phyloP scores from a whole-genome alignment of 2,329 filamentous ascomycete genomes.

The Trichoderma gracile region DNA sequence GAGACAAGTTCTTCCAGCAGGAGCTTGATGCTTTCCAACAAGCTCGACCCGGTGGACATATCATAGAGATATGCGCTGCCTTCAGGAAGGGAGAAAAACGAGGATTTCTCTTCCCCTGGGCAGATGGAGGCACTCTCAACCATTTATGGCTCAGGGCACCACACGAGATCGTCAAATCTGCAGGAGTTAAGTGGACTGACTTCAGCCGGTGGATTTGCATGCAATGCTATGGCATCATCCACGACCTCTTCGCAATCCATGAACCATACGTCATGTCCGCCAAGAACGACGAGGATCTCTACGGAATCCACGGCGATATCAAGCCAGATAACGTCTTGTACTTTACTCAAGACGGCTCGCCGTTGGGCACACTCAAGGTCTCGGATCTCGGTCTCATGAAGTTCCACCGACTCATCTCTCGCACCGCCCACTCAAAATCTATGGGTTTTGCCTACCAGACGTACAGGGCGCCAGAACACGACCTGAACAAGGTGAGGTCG shows the following conservation, averaged over 20 bases:
- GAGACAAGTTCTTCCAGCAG: neutral
- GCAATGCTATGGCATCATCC: slow-evolving; percentile 1
- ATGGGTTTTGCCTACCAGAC: slow-evolving; percentile 6
- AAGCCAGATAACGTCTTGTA: slow-evolving; percentile 2
- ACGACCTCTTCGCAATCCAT: neutral
- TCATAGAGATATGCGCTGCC: neutral
- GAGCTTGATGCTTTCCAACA: neutral
- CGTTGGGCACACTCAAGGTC: neutral
- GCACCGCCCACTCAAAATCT: neutral
- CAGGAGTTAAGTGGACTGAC: neutral
- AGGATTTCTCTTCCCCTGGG: neutral
- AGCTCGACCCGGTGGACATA: neutral
- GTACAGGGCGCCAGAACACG: slow-evolving; percentile 1
- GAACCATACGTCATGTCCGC: neutral
- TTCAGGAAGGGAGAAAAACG: neutral
- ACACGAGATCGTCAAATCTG: neutral
- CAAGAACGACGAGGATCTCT: neutral
- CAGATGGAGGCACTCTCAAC: neutral
- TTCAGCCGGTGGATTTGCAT: neutral
- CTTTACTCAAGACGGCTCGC: neutral
- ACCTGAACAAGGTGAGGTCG: neutral
- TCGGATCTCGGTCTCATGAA: slow-evolving; percentile 5
- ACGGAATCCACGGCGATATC: neutral
- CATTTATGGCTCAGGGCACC: neutral
- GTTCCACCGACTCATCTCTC: neutral